These are phyloP conservation scores for Mortierella polycephala DNA, from an alignment of 371 early-diverging fungal genomes.

Conservation along the genomic window DNA sequence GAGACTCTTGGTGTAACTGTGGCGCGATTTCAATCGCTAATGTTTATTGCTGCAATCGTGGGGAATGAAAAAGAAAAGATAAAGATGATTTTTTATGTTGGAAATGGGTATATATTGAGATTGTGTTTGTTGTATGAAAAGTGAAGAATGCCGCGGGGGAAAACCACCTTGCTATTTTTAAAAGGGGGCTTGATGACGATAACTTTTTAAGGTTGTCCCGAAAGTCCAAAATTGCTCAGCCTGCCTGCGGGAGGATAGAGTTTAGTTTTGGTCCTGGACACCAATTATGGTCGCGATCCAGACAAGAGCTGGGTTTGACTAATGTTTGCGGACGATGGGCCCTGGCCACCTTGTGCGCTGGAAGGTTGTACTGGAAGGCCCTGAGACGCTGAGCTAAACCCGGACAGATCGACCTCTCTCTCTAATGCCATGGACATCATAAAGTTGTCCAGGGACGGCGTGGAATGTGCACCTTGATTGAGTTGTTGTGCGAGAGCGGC, in stretches of 20 bases:
- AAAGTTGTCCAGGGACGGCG: slow-evolving; percentile 17
- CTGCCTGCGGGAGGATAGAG: neutral
- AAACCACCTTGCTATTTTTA: neutral
- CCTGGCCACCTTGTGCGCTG: slow-evolving; percentile 3
- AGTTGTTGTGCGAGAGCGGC: slow-evolving; percentile 14
- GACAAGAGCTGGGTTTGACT: slow-evolving; percentile 36
- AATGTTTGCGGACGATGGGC: slow-evolving; percentile 7
- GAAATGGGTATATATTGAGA: neutral
- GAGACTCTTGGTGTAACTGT: no score
- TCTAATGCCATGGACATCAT: slow-evolving; percentile 33
- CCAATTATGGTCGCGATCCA: slow-evolving; percentile 34
- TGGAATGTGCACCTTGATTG: slow-evolving; percentile 11
- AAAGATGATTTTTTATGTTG: neutral
- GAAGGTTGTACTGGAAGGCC: neutral
- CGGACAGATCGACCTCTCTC: slow-evolving; percentile 15
- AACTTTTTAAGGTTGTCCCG: slow-evolving; percentile 20
- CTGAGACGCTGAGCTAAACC: slow-evolving; percentile 20
- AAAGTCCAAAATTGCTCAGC: slow-evolving; percentile 39
- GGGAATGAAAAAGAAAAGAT: no score
- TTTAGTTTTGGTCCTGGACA: neutral
- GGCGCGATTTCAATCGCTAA: no score
- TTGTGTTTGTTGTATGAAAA: neutral
- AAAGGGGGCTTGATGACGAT: neutral
- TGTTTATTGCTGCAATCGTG: no score
- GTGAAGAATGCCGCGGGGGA: neutral